Evolutionary conservation across 768 basidiomycete genomes (phyloP).

Genomic region (Kwoniella pini): DNA sequence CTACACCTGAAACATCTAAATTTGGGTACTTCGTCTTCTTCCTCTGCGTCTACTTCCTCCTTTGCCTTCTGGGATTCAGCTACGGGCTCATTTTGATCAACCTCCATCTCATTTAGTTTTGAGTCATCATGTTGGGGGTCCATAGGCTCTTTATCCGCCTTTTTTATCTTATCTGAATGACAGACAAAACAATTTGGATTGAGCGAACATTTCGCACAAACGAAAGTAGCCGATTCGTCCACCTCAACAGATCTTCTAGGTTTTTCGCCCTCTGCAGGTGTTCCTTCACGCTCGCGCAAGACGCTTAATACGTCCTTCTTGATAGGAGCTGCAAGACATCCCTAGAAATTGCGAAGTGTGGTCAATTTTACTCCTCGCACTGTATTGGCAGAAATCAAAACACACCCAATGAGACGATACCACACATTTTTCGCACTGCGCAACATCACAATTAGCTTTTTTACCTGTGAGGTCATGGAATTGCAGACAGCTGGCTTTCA

Average conservation of each 20-base stretch:
- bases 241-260: conserved; percentile 30
- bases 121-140: no score
- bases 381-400: neutral
- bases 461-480: no score
- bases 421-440: conserved; percentile 34
- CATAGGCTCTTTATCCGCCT: no score
- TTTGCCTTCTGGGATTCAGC: conserved; percentile 24
- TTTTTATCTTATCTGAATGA: conserved; percentile 3
- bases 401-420: conserved; percentile 43
- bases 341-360: conserved; percentile 12
- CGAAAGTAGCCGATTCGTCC: conserved; percentile 33
- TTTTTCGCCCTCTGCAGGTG: conserved; percentile 21
- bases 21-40: conserved; percentile 56
- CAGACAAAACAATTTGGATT: conserved; percentile 37
- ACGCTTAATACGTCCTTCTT: conserved; percentile 29
- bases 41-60: conserved; percentile 54
- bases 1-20: conserved; percentile 85
- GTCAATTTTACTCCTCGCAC: neutral
- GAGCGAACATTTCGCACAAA: conserved; percentile 30
- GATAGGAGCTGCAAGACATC: conserved; percentile 28
- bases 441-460: neutral
- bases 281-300: conserved; percentile 31
- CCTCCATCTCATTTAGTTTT: no score
- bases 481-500: no score
- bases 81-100: conserved; percentile 41